phyloP scores from a whole-genome alignment of 2,329 filamentous ascomycete genomes.

The Beauveria sp. region DNA sequence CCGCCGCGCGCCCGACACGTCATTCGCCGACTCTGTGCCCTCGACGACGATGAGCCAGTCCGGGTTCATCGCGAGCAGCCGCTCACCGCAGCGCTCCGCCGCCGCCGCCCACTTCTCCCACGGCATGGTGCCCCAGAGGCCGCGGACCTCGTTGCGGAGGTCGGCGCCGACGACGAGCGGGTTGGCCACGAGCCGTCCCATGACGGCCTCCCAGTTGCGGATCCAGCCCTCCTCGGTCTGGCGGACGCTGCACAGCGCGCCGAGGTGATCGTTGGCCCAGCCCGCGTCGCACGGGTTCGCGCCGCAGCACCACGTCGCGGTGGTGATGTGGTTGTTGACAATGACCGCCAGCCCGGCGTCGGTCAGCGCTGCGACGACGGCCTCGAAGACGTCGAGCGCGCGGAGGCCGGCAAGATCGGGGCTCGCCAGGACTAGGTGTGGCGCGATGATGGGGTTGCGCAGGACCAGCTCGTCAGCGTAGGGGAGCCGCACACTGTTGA shows the following conservation, averaged over 20 bases:
- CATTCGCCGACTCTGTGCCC: constrained; percentile 60
- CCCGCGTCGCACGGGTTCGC: constrained; percentile 59
- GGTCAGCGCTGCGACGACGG: constrained; percentile 52
- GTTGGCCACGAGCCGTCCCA: constrained; percentile 51
- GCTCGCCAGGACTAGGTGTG: constrained; percentile 47
- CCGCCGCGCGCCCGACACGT: constrained; percentile 46
- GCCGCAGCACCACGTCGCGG: constrained; percentile 62
- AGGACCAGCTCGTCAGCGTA: constrained; percentile 63
- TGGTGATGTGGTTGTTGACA: constrained; percentile 64
- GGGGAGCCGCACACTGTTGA: constrained; percentile 63
- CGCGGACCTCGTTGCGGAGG: constrained; percentile 61
- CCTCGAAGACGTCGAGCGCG: constrained; percentile 55
- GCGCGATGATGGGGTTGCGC: constrained; percentile 47
- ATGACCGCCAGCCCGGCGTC: constrained; percentile 57
- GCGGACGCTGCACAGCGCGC: constrained; percentile 49
- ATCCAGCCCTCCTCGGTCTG: constrained; percentile 63
- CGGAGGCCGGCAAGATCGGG: constrained; percentile 47
- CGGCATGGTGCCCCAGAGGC: constrained; percentile 60
- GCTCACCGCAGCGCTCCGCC: constrained; percentile 55
- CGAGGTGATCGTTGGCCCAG: constrained; percentile 59
- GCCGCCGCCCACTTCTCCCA: constrained; percentile 59
- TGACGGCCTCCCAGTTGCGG: constrained; percentile 57
- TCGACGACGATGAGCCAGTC: constrained; percentile 63
- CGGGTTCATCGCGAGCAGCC: constrained; percentile 49
- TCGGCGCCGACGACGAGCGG: constrained; percentile 58